Percentiles rank a stretch among this genome's conserved stretches.
phyloP scores from a whole-genome alignment of 768 basidiomycete species.

The Suillus weaverae region DNA sequence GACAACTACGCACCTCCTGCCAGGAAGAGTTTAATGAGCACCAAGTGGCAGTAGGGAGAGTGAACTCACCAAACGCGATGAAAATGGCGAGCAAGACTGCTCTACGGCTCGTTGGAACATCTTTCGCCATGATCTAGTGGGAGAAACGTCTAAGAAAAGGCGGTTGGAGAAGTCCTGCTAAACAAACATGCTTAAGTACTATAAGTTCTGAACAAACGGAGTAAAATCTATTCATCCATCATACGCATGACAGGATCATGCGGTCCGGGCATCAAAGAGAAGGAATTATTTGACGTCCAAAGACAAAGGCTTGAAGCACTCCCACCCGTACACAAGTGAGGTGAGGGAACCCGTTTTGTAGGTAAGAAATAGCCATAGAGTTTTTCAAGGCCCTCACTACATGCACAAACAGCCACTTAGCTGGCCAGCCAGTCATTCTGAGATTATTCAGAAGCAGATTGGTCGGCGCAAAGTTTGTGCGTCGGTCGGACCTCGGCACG shows the following conservation, averaged over 20 bases:
- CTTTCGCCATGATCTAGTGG: constrained; percentile 30
- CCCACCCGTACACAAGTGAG: too few species aligned
- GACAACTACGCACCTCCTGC: constrained; percentile 23
- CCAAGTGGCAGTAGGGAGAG: background rate
- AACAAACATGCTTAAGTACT: constrained; percentile 12
- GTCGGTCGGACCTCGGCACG: background rate
- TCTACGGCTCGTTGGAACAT: constrained; percentile 60
- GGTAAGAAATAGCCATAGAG: background rate
- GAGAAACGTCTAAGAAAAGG: constrained; percentile 2
- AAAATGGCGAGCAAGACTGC: constrained; percentile 67
- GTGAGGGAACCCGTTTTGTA: background rate
- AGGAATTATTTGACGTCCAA: background rate
- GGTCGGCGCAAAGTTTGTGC: background rate
- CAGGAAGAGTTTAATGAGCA: background rate
- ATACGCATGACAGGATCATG: constrained; percentile 13
- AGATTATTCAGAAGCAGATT: background rate
- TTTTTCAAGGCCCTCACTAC: background rate
- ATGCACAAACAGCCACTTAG: background rate
- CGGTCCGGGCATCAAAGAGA: constrained; percentile 12
- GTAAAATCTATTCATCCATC: constrained; percentile 12
- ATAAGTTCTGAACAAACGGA: background rate
- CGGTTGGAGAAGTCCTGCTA: background rate
- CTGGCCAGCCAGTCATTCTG: background rate
- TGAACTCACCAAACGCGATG: constrained; percentile 65
- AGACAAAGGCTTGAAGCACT: too few species aligned